These are phyloP conservation scores for Chaetomidium leptoderma DNA, from an alignment of 495 filamentous ascomycete species.

Conservation along the genomic window DNA sequence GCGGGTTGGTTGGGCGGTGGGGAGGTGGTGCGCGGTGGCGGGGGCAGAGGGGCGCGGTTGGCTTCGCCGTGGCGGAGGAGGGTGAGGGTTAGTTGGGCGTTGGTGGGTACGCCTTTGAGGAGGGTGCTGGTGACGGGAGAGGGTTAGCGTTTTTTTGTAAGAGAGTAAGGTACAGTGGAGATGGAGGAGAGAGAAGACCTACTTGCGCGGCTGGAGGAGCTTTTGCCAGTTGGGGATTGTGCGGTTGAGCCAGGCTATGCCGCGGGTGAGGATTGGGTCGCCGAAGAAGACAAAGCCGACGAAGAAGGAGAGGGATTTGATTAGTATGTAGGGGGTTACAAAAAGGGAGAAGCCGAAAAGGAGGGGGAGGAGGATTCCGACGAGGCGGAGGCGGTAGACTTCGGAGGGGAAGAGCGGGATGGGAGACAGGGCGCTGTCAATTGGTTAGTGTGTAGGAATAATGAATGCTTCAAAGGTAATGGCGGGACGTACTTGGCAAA, in stretches of 20 bases:
- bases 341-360: constrained; percentile 57
- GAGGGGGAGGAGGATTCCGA: constrained; percentile 51
- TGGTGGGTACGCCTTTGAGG: constrained; percentile 81
- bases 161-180: background rate
- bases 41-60: constrained; percentile 74
- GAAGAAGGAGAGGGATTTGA: constrained; percentile 63
- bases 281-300: constrained; percentile 74
- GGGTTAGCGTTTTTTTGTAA: constrained; percentile 20
- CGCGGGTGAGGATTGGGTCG: constrained; percentile 64
- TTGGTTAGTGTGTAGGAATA: background rate
- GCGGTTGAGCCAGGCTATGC: constrained; percentile 57
- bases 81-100: constrained; percentile 80
- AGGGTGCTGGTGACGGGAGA: constrained; percentile 50
- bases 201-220: constrained; percentile 64
- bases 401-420: constrained; percentile 70
- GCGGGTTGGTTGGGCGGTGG: constrained; percentile 52
- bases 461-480: background rate
- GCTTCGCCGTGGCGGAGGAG: constrained; percentile 81
- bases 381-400: constrained; percentile 58
- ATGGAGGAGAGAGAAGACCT: constrained; percentile 25
- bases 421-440: constrained; percentile 63
- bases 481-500: constrained; percentile 62
- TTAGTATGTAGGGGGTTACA: constrained; percentile 66
- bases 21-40: constrained; percentile 59
- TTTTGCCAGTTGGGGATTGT: constrained; percentile 73